Evolutionary conservation across 2,329 filamentous ascomycete genomes (phyloP).

Genomic region (Penicillium polonicum): DNA sequence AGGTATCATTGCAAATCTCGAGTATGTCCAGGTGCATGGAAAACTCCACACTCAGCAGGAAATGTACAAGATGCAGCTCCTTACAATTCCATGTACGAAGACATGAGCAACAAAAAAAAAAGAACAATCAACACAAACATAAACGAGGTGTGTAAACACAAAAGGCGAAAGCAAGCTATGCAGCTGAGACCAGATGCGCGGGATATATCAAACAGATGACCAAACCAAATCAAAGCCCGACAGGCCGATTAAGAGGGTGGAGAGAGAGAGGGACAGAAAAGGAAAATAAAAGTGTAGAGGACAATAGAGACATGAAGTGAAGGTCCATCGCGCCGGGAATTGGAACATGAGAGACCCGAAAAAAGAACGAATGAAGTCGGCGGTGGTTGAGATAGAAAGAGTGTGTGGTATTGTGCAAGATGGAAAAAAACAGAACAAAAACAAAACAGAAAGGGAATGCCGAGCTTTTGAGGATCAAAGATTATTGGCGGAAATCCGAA

Average conservation of each 20-base stretch:
- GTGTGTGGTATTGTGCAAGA: slow-evolving; percentile 10
- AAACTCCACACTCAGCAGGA: slow-evolving; percentile 12
- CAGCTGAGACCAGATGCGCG: slow-evolving; percentile 22
- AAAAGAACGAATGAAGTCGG: slow-evolving; percentile 24
- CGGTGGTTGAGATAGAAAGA: slow-evolving; percentile 14
- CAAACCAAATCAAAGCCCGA: slow-evolving; percentile 9
- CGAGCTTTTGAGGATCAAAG: slow-evolving; percentile 16
- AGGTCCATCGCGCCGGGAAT: slow-evolving; percentile 26
- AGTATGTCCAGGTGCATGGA: slow-evolving; percentile 12
- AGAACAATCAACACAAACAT: neutral
- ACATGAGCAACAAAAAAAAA: neutral
- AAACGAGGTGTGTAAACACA: neutral
- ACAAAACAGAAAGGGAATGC: slow-evolving; percentile 4
- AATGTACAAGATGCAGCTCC: slow-evolving; percentile 20
- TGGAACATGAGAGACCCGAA: slow-evolving; percentile 15
- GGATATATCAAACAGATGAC: slow-evolving; percentile 24
- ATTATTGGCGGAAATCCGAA: slow-evolving; percentile 4
- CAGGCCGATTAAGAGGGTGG: slow-evolving; percentile 8
- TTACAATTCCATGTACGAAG: neutral
- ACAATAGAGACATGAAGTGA: slow-evolving; percentile 29
- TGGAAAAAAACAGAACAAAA: neutral
- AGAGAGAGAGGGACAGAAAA: neutral
- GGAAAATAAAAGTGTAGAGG: slow-evolving; percentile 15
- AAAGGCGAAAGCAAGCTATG: slow-evolving; percentile 14
- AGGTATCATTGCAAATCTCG: slow-evolving; percentile 7